Percentiles rank a stretch among this genome's conserved stretches.
phyloP scores from a whole-genome alignment of 305 asterid genomes.

The Salvia sclarea region DNA sequence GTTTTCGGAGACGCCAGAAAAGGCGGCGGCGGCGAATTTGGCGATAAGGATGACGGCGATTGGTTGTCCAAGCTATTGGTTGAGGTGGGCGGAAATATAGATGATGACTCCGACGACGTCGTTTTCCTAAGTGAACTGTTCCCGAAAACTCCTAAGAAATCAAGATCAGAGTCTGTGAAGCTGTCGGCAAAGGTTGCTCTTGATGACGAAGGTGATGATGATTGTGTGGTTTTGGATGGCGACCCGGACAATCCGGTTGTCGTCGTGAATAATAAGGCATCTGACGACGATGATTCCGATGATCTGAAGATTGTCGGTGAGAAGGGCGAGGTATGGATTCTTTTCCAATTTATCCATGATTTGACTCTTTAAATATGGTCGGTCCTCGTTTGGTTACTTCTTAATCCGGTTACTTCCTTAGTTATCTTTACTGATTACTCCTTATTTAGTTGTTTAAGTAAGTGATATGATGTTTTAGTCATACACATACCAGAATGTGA shows the following conservation, averaged over 20 bases:
- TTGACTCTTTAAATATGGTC: neutral
- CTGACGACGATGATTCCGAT: conserved; percentile 56
- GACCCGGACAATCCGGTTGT: conserved; percentile 62
- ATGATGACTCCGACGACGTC: conserved; percentile 59
- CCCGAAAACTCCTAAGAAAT: conserved; percentile 35
- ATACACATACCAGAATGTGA: neutral
- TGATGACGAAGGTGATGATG: conserved; percentile 76
- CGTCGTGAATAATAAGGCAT: conserved; percentile 35
- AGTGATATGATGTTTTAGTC: neutral
- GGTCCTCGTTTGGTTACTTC: neutral
- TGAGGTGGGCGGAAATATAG: conserved; percentile 42
- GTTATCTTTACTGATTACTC: neutral
- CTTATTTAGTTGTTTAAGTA: conserved; percentile 2
- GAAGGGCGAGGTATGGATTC: conserved; percentile 79
- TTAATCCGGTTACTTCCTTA: neutral
- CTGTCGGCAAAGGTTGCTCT: conserved; percentile 7
- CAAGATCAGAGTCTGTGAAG: conserved; percentile 30
- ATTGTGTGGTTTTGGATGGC: conserved; percentile 75
- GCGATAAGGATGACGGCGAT: conserved; percentile 44
- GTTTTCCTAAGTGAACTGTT: conserved; percentile 47
- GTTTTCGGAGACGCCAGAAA: conserved; percentile 33
- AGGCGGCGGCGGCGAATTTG: conserved; percentile 31
- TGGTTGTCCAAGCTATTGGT: conserved; percentile 56
- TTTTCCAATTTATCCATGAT: conserved; percentile 3
- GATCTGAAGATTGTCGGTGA: conserved; percentile 68